Conservation (phyloP, 2,329 filamentous ascomycete species). For the Monosporascus sp. region DNA sequence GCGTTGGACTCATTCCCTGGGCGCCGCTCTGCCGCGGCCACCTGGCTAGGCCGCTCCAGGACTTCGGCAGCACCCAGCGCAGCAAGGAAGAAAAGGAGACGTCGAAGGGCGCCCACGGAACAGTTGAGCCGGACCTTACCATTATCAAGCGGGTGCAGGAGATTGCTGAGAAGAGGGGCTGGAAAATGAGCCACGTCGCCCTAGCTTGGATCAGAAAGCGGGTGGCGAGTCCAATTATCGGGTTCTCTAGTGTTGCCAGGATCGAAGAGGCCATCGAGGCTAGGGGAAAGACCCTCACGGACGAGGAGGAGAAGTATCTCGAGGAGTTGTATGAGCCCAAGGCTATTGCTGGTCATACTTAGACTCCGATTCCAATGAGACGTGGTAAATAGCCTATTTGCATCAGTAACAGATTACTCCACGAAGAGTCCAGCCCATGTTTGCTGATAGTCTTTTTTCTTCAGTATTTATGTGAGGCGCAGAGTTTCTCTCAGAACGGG, state of each 20-base stretch:
- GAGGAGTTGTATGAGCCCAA: slow-evolving; percentile 58
- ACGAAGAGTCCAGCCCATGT: too few relatives aligned
- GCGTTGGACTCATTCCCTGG: slow-evolving; percentile 36
- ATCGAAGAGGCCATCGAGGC: slow-evolving; percentile 55
- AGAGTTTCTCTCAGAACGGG: too few relatives aligned
- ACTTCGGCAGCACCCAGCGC: slow-evolving; percentile 26
- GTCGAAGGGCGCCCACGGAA: slow-evolving; percentile 21
- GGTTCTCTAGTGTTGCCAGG: slow-evolving; percentile 52
- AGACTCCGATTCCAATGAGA: not conserved
- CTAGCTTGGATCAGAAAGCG: slow-evolving; percentile 57
- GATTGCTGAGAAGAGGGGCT: slow-evolving; percentile 50
- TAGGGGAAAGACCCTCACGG: slow-evolving; percentile 41
- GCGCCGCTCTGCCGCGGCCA: slow-evolving; percentile 34
- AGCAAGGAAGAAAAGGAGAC: slow-evolving; percentile 35
- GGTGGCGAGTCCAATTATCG: slow-evolving; percentile 54
- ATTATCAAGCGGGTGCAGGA: slow-evolving; percentile 51
- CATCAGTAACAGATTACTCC: too few relatives aligned
- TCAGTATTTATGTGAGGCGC: too few relatives aligned
- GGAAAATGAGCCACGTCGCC: slow-evolving; percentile 59
- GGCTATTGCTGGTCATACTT: slow-evolving; percentile 32
- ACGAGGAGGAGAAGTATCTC: slow-evolving; percentile 55
- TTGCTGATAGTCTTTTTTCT: too few relatives aligned
- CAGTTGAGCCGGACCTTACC: slow-evolving; percentile 28
- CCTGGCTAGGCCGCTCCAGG: slow-evolving; percentile 27
- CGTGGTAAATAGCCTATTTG: too few relatives aligned